Base-by-base conservation (phyloP, 768 basidiomycete species). In the Leccinum fibrillosum region DNA sequence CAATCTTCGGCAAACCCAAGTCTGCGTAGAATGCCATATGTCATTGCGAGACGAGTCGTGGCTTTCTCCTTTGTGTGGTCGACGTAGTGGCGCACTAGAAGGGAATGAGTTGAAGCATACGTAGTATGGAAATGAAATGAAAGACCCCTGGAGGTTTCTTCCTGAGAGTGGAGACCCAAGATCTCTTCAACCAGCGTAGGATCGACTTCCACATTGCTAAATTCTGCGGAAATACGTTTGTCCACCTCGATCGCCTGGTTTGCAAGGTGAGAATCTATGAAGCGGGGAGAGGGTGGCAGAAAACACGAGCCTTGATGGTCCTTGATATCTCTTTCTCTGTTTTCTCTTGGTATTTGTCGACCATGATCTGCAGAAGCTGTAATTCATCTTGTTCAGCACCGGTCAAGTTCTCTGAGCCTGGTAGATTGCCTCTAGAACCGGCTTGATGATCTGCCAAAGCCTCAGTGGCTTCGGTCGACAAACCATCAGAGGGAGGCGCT, bases 341-440 rank as follows among this genome's bases (percentile, higher is more conserved):
- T 68, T 86, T 94, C 19, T 95, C 92, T 66, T 96, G 92, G 50
- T 88, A 76, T 65, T 84, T 88, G 61, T 96, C 93, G 1, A 96
- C 83, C 49, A 93, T 66, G 49, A 72, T 74, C 74, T 94, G 93
- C 52, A 93, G 76, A 30, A 79, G 77, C 57, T 76, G 78, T 53
- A 87, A 83, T 66, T 82, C 82, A 11, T 71, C 75, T 53, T 76
- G 78, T 52, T 76, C 75, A 17, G 69, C 65, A 57, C 73, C 72
- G 49, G 71, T 69, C 21, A 21, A 21, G 47, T 70, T 74, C 44
- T 74, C 75, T 15, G 50, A 23, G 39, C 52, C 53, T 47, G 58
- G 64, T 26, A 48, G 55, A 56, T 57, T 58, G 35, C 50, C 58
- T 35, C 15, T 52, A 12, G 19, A 53, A 49, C 32, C 11, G 26